Evolutionary conservation across 2,329 filamentous ascomycete species (phyloP), one percentile per base, ranked within the genome.

Genomic region (Didymella keratinophila): DNA sequence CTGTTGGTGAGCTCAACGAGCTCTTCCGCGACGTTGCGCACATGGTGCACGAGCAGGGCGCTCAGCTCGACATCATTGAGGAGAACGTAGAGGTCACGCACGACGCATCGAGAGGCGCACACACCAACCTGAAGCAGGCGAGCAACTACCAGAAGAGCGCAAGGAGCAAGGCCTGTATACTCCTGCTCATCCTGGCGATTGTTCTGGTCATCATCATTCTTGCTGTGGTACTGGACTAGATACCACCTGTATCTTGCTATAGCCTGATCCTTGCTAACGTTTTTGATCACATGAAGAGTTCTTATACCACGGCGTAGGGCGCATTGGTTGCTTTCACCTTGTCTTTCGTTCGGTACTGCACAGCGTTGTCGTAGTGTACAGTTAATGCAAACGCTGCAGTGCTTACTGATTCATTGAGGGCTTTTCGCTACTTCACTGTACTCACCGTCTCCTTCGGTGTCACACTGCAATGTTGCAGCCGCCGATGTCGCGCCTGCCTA

Each of bases 21-120:
- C 84, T 99, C 42, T 99, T 99, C 83, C 86, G 93, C 63, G 94
- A 99, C 80, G 93, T 99, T n/a, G 95, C 94, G 45, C 93, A 97
- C 77, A 97, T 99, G 77, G 93, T 99, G 49, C 87, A 87, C 61
- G 94, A 98, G 79, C 95, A 99, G 79, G 95, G 95, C 49, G 91
- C 92, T 68, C 87, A 91, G 78, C 82, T 99, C 28, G 90, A 94
- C 72, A 91, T 91, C 18, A 96, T 99, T 70, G 88, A 88, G 62
- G 89, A 92, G 68, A 97, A 97, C 69, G 92, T 98, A 7, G 88
- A 95, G 76, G 89, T 88, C 62, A 91, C 93, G 44, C 86, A 89
- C 61, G 87, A 89, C 58, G 89, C 96, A 72, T 96, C 93, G 12
- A 84, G 88, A 52, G 92, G 92, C 37, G 96, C 94, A 5, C 92